Conservation (phyloP, 495 filamentous ascomycete species). For the Lindgomyces ingoldianus region DNA sequence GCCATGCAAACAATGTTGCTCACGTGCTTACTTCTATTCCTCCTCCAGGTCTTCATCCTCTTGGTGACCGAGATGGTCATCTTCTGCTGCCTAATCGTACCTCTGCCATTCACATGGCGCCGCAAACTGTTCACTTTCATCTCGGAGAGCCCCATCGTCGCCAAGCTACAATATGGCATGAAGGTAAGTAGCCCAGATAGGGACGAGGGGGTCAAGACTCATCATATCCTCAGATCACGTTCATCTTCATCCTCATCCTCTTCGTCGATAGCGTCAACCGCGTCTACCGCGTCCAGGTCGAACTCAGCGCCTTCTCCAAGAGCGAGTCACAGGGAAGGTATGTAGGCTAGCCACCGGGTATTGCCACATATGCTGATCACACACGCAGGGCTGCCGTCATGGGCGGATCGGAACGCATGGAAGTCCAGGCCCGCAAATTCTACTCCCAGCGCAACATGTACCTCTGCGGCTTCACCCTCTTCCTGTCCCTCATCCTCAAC, state of each 20-base stretch:
- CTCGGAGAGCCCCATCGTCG: slow-evolving; percentile 79
- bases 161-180: slow-evolving; percentile 79
- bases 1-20: slow-evolving; percentile 17
- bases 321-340: slow-evolving; percentile 54
- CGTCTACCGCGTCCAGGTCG: slow-evolving; percentile 92
- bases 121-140: slow-evolving; percentile 91
- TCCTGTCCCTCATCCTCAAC: slow-evolving; percentile 98
- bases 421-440: slow-evolving; percentile 98
- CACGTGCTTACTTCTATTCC: slow-evolving; percentile 33
- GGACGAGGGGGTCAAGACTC: neutral
- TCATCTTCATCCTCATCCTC: slow-evolving; percentile 96
- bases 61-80: slow-evolving; percentile 90
- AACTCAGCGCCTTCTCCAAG: slow-evolving; percentile 65
- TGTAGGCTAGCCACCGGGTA: too few relatives aligned
- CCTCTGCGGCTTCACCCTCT: slow-evolving; percentile 98
- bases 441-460: slow-evolving; percentile 99
- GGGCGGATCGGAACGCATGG: slow-evolving; percentile 88
- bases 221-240: slow-evolving; percentile 68
- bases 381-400: slow-evolving; percentile 59
- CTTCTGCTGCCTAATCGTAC: slow-evolving; percentile 89
- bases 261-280: slow-evolving; percentile 99
- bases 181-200: slow-evolving; percentile 54
- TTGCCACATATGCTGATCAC: slow-evolving; percentile 37
- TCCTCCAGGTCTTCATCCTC: slow-evolving; percentile 80
- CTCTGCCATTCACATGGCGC: slow-evolving; percentile 82